Base-by-base conservation (phyloP, 345 rosid species). In the Streptanthus diversifolius region DNA sequence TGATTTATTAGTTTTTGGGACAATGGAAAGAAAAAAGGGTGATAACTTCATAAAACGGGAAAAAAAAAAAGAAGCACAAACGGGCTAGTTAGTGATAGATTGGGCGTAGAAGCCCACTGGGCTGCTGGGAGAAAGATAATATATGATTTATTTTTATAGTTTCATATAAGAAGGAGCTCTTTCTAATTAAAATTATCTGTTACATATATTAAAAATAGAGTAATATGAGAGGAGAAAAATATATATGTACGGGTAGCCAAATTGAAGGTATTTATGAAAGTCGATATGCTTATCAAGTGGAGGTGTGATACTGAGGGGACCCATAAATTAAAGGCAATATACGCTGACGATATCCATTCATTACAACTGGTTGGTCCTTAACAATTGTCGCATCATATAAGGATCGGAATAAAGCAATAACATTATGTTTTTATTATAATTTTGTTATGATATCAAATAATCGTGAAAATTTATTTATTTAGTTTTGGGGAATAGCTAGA, bases 261-360 rank as follows among this genome's bases (percentile, higher is more conserved):
- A 48, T 21, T 14, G 48, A 30, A 68, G 18, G 73, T 41, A 68
- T 51, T 59, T 39, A 61, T 33, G 30, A 68, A 68, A 60, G 48
- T 40, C 7, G 64, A 68, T 75, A 68, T 59, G 69, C 68, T 68
- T 14, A 75, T 68, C 70, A 61, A 75, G 79, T 75, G 74, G 73
- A 17, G 21, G 48, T 48, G 25, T 59, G 67, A 58, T 37, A 19
- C 53, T 29, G 49, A 48, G 73, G 68, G 58, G 77, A 60, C 79
- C 74, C 17, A 68, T 41, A 60, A 60, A 67, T 74, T 45, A 68
- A 60, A 60, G 12, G 18, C 36, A 40, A 68, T 68, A 68, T 75
- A 75, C 74, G 70, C 39, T 75, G 68, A 67, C 74, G 69, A 30
- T 45, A 60, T 60, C 30, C 47, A 35, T 68, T 51, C 47, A 35